phyloP scores from a whole-genome alignment of 2,329 filamentous ascomycete species.

The Dothideomycetes sp. region DNA sequence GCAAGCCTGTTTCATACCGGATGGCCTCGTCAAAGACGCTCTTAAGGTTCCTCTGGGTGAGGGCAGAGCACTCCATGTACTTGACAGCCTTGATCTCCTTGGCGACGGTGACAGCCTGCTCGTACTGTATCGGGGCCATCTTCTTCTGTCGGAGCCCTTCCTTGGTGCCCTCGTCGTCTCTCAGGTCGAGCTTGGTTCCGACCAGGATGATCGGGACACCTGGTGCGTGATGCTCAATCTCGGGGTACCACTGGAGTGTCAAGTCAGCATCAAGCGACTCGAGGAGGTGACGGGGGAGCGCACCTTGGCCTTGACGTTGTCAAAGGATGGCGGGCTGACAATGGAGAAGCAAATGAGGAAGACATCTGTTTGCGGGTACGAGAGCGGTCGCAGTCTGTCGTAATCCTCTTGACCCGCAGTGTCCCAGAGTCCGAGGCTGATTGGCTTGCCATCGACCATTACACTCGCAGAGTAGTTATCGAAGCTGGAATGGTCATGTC shows the following conservation, averaged over 20 bases:
- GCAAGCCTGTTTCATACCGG: slow-evolving; percentile 72
- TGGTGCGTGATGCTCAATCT: slow-evolving; percentile 94
- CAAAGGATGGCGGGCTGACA: slow-evolving; percentile 92
- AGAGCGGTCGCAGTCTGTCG: slow-evolving; percentile 85
- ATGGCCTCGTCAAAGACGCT: slow-evolving; percentile 98
- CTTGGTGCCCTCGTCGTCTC: slow-evolving; percentile 74
- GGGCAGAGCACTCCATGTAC: slow-evolving; percentile 93
- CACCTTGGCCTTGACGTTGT: slow-evolving; percentile 98
- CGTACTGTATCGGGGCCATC: slow-evolving; percentile 94
- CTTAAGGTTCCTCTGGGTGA: slow-evolving; percentile 95
- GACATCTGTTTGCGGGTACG: slow-evolving; percentile 96
- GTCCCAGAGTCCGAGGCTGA: slow-evolving; percentile 96
- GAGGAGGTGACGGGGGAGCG: slow-evolving; percentile 13
- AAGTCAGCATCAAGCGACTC: neutral
- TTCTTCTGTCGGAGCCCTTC: slow-evolving; percentile 79
- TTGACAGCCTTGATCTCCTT: slow-evolving; percentile 95
- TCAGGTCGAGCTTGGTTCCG: slow-evolving; percentile 90
- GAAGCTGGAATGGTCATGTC: slow-evolving; percentile 48
- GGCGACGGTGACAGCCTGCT: slow-evolving; percentile 76
- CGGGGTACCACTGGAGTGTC: slow-evolving; percentile 73
- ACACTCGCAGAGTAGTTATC: slow-evolving; percentile 99
- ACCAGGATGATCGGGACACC: slow-evolving; percentile 94
- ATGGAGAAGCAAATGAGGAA: slow-evolving; percentile 98
- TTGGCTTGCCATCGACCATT: slow-evolving; percentile 96
- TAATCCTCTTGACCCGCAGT: slow-evolving; percentile 98